Conservation (phyloP, 2,329 filamentous ascomycete species). For the Beauveria varroae region DNA sequence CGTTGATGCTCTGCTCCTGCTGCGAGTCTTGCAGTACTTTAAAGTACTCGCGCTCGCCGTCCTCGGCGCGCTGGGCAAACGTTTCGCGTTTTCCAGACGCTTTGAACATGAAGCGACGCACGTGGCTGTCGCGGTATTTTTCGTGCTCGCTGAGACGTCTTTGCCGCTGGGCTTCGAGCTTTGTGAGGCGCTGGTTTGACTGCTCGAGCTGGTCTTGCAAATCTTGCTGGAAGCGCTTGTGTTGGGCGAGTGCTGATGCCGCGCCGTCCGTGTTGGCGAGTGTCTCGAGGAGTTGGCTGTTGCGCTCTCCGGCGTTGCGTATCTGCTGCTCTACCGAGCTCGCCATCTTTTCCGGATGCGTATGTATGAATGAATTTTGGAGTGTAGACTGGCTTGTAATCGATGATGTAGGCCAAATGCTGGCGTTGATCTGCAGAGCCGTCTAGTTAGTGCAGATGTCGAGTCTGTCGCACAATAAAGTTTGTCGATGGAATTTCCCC, state of each 20-base stretch:
- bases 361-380: background rate
- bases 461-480: background rate
- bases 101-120: constrained; percentile 45
- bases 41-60: constrained; percentile 49
- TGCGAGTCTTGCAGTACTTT: constrained; percentile 42
- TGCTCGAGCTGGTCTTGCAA: constrained; percentile 33
- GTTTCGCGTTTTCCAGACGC: constrained; percentile 37
- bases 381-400: background rate
- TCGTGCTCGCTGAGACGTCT: constrained; percentile 45
- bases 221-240: constrained; percentile 36
- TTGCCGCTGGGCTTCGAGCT: constrained; percentile 32
- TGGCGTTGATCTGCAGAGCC: background rate
- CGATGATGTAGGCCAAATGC: background rate
- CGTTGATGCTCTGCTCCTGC: constrained; percentile 34
- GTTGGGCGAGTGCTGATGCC: constrained; percentile 35
- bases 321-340: constrained; percentile 28
- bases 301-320: constrained; percentile 30
- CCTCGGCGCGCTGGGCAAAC: constrained; percentile 36
- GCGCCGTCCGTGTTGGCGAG: constrained; percentile 44
- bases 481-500: background rate
- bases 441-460: background rate
- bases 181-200: constrained; percentile 29
- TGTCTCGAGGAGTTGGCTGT: constrained; percentile 36
- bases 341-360: constrained; percentile 17
- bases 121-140: constrained; percentile 43